These are phyloP conservation scores for Fusarium solani-melongenae DNA, from an alignment of 2,329 filamentous ascomycete genomes.

Conservation along the genomic window DNA sequence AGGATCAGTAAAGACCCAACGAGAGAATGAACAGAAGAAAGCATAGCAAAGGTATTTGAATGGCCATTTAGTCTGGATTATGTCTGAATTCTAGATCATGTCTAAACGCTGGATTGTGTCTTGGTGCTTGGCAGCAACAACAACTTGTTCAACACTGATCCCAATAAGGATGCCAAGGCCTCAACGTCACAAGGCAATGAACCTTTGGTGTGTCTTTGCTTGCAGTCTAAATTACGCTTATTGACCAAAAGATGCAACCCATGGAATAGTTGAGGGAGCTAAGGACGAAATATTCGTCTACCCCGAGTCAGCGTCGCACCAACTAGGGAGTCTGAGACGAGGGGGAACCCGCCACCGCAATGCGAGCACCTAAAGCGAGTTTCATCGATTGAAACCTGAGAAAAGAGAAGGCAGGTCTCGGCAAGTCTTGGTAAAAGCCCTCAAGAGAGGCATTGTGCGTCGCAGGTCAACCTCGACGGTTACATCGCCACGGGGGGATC, in stretches of 20 bases:
- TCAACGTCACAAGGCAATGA: background rate
- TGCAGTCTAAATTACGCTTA: background rate
- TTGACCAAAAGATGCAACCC: background rate
- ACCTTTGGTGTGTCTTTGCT: background rate
- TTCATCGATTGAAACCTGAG: constrained; percentile 19
- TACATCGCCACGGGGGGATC: constrained; percentile 22
- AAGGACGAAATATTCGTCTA: background rate
- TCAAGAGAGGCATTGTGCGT: constrained; percentile 11
- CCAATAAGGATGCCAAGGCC: background rate
- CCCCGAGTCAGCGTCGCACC: constrained; percentile 15
- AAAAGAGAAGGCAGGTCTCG: background rate
- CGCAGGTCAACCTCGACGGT: constrained; percentile 20
- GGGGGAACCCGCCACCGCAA: background rate
- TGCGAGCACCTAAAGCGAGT: constrained; percentile 3
- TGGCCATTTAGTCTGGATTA: background rate
- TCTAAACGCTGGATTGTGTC: background rate
- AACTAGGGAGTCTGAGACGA: constrained; percentile 17
- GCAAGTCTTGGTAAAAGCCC: constrained; percentile 2
- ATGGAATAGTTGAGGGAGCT: background rate
- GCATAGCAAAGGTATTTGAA: background rate
- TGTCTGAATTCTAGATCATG: background rate
- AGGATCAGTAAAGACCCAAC: background rate
- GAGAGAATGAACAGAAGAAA: background rate
- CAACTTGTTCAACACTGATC: background rate
- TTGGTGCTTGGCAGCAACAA: background rate